Evolutionary conservation across 805 yeast genomes (phyloP).

Genomic region (Candida xiaguanensis): DNA sequence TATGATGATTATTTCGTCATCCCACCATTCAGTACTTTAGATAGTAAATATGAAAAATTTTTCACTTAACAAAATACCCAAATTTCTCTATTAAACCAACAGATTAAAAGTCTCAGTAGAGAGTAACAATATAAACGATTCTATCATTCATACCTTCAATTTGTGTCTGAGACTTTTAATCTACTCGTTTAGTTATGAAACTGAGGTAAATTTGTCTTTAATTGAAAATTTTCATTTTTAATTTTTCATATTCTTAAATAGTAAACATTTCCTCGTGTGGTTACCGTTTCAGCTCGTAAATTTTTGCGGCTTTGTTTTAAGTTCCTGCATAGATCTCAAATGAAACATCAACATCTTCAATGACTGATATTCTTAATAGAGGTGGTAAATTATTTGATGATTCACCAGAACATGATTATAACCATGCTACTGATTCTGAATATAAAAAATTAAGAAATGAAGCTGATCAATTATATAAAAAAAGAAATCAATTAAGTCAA

Average conservation of each 20-base stretch:
- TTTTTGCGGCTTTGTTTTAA: background rate
- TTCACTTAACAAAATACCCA: background rate
- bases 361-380: slow-evolving; percentile 16
- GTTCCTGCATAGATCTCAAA: slow-evolving; percentile 1
- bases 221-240: too few relatives aligned
- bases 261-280: too few relatives aligned
- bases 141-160: too few relatives aligned
- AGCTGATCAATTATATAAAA: slow-evolving; percentile 66
- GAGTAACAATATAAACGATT: too few relatives aligned
- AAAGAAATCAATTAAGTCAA: slow-evolving; percentile 51
- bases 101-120: too few relatives aligned
- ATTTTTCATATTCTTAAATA: too few relatives aligned
- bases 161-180: too few relatives aligned
- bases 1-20: background rate
- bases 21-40: slow-evolving; percentile 1
- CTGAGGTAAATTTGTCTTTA: too few relatives aligned
- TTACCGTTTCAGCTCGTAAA: too few relatives aligned
- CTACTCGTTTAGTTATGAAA: too few relatives aligned
- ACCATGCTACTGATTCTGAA: slow-evolving; percentile 65
- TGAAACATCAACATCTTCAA: slow-evolving; percentile 3
- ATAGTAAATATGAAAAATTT: background rate
- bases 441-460: slow-evolving; percentile 60
- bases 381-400: slow-evolving; percentile 22
- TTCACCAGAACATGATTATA: slow-evolving; percentile 50
- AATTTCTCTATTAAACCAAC: background rate